A percentile compares a stretch with the other conserved stretches of the same genome.
phyloP scores from a whole-genome alignment of 352 stramenopile genomes.

The Peronosclerospora sorghi region DNA sequence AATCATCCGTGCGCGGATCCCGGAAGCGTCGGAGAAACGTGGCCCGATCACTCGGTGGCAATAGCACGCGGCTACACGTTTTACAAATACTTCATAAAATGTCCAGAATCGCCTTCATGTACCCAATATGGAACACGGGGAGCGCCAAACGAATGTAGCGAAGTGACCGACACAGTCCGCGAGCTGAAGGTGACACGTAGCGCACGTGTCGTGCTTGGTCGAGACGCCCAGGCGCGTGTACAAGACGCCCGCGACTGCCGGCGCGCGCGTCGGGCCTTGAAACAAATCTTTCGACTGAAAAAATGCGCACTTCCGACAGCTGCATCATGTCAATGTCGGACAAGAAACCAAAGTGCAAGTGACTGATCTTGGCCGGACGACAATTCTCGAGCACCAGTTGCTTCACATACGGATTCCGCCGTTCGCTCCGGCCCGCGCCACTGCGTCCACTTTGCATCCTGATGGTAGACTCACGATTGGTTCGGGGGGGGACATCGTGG shows the following conservation, averaged over 20 bases:
- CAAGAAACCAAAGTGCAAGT: constrained; percentile 97
- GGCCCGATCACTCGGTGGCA: constrained; percentile 85
- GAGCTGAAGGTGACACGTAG: constrained; percentile 87
- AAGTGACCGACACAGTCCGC: constrained; percentile 98
- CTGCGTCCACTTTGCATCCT: constrained; percentile 51
- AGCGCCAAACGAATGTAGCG: constrained; percentile 96
- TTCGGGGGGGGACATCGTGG: too few species aligned
- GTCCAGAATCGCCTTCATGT: constrained; percentile 97
- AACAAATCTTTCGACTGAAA: constrained; percentile 93
- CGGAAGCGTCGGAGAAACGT: constrained; percentile 83
- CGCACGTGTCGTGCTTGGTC: constrained; percentile 94
- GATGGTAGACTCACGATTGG: too few species aligned
- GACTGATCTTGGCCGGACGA: constrained; percentile 89
- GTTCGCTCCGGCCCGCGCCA: constrained; percentile 25
- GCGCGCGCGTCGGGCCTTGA: constrained; percentile 90
- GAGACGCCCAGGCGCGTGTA: constrained; percentile 95
- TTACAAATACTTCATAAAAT: constrained; percentile 98
- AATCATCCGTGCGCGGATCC: constrained; percentile 64
- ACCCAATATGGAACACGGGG: constrained; percentile 99
- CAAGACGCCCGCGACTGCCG: constrained; percentile 89
- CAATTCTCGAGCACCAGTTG: constrained; percentile 85
- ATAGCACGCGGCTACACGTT: constrained; percentile 90
- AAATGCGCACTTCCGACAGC: constrained; percentile 90
- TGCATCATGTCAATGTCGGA: constrained; percentile 93
- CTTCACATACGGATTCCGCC: constrained; percentile 81